Evolutionary conservation across 805 yeast species (phyloP).

Genomic region (Ogataea chonburiensis): DNA sequence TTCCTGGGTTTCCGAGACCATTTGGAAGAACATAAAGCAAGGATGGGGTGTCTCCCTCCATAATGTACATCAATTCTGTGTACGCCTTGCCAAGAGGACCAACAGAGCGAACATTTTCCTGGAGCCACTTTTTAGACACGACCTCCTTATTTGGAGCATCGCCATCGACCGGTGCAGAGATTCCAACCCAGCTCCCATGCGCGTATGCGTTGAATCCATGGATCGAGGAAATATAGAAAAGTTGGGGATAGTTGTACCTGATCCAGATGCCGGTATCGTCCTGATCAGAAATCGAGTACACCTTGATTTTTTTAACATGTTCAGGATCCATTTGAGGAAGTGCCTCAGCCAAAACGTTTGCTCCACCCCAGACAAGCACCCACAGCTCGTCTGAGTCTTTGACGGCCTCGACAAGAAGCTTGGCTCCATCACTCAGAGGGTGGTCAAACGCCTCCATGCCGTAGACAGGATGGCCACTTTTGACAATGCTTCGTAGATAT

Average conservation of each 20-base stretch:
- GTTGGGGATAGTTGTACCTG: slow-evolving; percentile 27
- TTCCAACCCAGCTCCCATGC: slow-evolving; percentile 33
- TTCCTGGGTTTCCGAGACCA: slow-evolving; percentile 30
- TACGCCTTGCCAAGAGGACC: slow-evolving; percentile 32
- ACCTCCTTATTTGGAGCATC: slow-evolving; percentile 30
- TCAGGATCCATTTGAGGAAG: slow-evolving; percentile 18
- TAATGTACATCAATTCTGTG: slow-evolving; percentile 25
- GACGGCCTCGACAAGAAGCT: slow-evolving; percentile 24
- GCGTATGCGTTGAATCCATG: slow-evolving; percentile 33
- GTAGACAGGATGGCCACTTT: slow-evolving; percentile 27
- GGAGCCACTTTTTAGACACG: slow-evolving; percentile 29
- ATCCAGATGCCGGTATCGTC: slow-evolving; percentile 36
- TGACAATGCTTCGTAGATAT: slow-evolving; percentile 28
- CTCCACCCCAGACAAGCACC: slow-evolving; percentile 35
- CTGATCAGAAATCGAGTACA: slow-evolving; percentile 35
- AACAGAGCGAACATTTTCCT: slow-evolving; percentile 24
- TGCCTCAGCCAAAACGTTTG: slow-evolving; percentile 34
- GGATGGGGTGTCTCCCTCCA: slow-evolving; percentile 37
- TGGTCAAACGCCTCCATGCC: slow-evolving; percentile 25
- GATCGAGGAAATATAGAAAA: slow-evolving; percentile 29
- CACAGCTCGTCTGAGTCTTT: slow-evolving; percentile 27
- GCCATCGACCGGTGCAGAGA: no score
- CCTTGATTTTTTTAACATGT: slow-evolving; percentile 23
- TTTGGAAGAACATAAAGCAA: slow-evolving; percentile 30
- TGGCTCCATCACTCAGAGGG: slow-evolving; percentile 28